A percentile compares a stretch with the other conserved stretches of the same genome.
phyloP scores from a whole-genome alignment of 768 basidiomycete species.

The Amanita fuliginea region DNA sequence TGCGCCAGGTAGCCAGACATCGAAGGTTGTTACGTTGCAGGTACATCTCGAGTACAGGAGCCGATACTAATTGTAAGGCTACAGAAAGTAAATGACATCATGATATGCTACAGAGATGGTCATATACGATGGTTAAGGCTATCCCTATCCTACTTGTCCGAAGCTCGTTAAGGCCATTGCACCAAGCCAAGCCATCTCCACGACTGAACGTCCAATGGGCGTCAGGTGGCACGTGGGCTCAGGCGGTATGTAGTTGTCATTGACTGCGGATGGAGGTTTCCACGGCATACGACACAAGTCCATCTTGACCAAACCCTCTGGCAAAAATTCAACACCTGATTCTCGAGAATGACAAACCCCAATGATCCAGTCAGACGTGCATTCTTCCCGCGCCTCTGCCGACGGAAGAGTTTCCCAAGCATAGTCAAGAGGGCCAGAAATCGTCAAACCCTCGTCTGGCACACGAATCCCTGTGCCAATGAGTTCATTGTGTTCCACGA shows the following conservation, averaged over 20 bases:
- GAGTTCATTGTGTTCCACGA: slow-evolving; percentile 64
- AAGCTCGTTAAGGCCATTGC: slow-evolving; percentile 43
- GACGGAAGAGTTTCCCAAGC: slow-evolving; percentile 37
- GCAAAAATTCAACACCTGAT: slow-evolving; percentile 66
- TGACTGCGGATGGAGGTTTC: slow-evolving; percentile 13
- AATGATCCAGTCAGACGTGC: slow-evolving; percentile 32
- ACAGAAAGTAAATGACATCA: neutral
- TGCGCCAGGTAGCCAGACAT: slow-evolving; percentile 68
- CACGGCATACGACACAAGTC: slow-evolving; percentile 44
- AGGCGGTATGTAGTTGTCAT: slow-evolving; percentile 29
- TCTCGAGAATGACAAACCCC: slow-evolving; percentile 54
- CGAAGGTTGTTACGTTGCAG: neutral
- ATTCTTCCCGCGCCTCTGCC: slow-evolving; percentile 21
- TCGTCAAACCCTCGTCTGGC: slow-evolving; percentile 57
- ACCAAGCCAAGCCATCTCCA: slow-evolving; percentile 48
- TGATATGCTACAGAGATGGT: neutral
- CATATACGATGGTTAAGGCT: slow-evolving; percentile 1
- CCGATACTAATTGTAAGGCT: too few species aligned
- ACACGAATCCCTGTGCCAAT: slow-evolving; percentile 64
- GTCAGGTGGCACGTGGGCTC: slow-evolving; percentile 36
- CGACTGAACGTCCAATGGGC: slow-evolving; percentile 39
- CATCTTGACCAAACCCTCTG: slow-evolving; percentile 67
- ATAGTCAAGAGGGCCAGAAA: slow-evolving; percentile 48
- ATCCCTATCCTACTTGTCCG: slow-evolving; percentile 14
- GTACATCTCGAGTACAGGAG: too few species aligned